phyloP scores from a whole-genome alignment of 2,329 filamentous ascomycete genomes.

The Aspergillus uvarum region DNA sequence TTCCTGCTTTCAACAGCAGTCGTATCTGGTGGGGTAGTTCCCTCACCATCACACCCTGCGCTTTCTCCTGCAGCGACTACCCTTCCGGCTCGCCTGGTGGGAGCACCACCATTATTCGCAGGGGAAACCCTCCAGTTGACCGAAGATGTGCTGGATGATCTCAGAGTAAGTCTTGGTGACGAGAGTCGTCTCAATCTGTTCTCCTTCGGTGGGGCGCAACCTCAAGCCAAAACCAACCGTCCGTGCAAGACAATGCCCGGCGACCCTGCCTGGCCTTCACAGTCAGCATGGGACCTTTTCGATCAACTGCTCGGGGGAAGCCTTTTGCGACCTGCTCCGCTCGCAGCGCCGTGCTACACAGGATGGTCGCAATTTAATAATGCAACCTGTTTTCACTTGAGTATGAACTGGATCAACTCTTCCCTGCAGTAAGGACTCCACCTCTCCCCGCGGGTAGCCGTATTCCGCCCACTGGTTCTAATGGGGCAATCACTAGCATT shows the following conservation, averaged over 20 bases:
- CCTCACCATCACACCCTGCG: no score
- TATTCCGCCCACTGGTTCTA: not conserved
- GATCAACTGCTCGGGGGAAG: slow-evolving; percentile 37
- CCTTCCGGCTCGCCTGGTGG: slow-evolving; percentile 6
- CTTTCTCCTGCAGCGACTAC: slow-evolving; percentile 13
- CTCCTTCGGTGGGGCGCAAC: slow-evolving; percentile 27
- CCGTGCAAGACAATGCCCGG: slow-evolving; percentile 32
- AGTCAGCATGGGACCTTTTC: slow-evolving; percentile 30
- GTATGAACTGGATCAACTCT: slow-evolving; percentile 27
- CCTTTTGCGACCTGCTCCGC: slow-evolving; percentile 34
- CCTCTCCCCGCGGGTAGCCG: not conserved
- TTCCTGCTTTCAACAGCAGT: not conserved
- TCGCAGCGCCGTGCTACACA: slow-evolving; percentile 37
- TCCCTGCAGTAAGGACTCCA: slow-evolving; percentile 14
- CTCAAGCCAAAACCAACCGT: slow-evolving; percentile 40
- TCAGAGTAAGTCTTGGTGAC: slow-evolving; percentile 28
- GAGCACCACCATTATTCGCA: slow-evolving; percentile 22
- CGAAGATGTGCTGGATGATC: slow-evolving; percentile 33
- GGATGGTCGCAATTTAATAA: slow-evolving; percentile 33
- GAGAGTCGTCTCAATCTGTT: slow-evolving; percentile 36
- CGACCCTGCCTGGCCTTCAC: slow-evolving; percentile 20
- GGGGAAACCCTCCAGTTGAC: slow-evolving; percentile 36
- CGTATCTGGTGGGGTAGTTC: not conserved
- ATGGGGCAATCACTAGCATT: slow-evolving; percentile 4
- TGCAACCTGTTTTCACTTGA: slow-evolving; percentile 32